Conservation (phyloP, 331 rosid species). For the Arachis monticola region DNA sequence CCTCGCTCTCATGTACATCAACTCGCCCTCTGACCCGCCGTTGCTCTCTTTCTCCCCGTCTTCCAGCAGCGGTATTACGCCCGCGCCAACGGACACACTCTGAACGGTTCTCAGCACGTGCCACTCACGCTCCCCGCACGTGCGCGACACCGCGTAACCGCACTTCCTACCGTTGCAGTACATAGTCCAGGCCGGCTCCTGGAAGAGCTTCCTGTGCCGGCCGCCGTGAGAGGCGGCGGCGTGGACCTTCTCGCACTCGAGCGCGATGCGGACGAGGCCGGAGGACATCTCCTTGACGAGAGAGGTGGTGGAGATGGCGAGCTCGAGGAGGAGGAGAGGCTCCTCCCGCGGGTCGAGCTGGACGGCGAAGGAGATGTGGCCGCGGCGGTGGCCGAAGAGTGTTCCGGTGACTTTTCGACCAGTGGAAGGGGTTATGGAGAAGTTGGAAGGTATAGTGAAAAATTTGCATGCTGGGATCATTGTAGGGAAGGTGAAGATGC, state of each 20-base stretch:
- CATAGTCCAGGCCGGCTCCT: conserved; percentile 84
- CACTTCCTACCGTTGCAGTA: conserved; percentile 83
- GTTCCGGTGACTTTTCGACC: conserved; percentile 82
- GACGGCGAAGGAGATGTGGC: conserved; percentile 79
- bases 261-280: conserved; percentile 86
- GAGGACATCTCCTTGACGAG: conserved; percentile 90
- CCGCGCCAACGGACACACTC: conserved; percentile 87
- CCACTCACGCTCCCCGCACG: conserved; percentile 67
- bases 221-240: background rate
- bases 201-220: conserved; percentile 51
- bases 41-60: conserved; percentile 26
- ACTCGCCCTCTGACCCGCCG: conserved; percentile 63
- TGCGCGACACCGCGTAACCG: conserved; percentile 67
- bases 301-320: conserved; percentile 81
- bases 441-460: conserved; percentile 63
- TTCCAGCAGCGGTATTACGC: conserved; percentile 77
- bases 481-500: conserved; percentile 66
- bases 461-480: conserved; percentile 69
- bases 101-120: conserved; percentile 72
- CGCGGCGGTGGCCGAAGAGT: conserved; percentile 85
- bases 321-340: conserved; percentile 69
- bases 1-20: conserved; percentile 79
- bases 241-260: conserved; percentile 61
- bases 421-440: conserved; percentile 55
- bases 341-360: conserved; percentile 76